These are phyloP conservation scores for Aspergillus fijiensis DNA, from an alignment of 2,329 filamentous ascomycete genomes.

Conservation along the genomic window DNA sequence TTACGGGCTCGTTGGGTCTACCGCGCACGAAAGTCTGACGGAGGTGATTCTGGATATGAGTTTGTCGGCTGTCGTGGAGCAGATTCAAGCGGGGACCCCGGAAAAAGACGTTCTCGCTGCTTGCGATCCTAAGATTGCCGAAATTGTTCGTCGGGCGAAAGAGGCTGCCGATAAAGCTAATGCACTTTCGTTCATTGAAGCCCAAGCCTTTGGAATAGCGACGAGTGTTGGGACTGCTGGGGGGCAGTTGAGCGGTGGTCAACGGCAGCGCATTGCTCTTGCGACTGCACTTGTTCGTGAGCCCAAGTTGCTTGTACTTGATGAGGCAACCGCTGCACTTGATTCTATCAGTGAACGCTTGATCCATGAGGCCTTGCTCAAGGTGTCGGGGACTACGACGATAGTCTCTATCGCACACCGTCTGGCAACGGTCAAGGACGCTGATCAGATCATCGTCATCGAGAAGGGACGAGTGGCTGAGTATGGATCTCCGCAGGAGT, in stretches of 20 bases:
- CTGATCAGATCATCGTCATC: conserved; percentile 50
- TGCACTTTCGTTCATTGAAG: conserved; percentile 64
- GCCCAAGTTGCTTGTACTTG: conserved; percentile 79
- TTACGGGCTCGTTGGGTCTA: conserved; percentile 43
- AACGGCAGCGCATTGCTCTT: conserved; percentile 88
- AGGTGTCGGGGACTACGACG: conserved; percentile 57
- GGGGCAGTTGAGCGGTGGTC: conserved; percentile 80
- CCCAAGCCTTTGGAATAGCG: conserved; percentile 75
- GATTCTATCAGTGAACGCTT: conserved; percentile 85
- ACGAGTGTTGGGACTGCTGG: conserved; percentile 83
- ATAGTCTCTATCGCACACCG: conserved; percentile 47
- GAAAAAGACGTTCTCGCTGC: too few species aligned
- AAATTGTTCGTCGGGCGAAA: too few species aligned
- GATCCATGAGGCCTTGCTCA: conserved; percentile 79
- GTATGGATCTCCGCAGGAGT: conserved; percentile 43
- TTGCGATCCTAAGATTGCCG: too few species aligned
- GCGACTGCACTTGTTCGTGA: conserved; percentile 77
- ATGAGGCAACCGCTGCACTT: conserved; percentile 85
- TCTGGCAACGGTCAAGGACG: conserved; percentile 45
- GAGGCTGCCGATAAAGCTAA: conserved; percentile 46
- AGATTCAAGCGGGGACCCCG: conserved; percentile 43
- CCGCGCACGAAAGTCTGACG: conserved; percentile 23
- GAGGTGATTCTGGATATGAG: conserved; percentile 26
- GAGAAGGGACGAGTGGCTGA: conserved; percentile 45
- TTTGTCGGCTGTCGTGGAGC: conserved; percentile 54